phyloP scores from a whole-genome alignment of 1,284 basidiomycete species.

The Quambalaria eucalypti region DNA sequence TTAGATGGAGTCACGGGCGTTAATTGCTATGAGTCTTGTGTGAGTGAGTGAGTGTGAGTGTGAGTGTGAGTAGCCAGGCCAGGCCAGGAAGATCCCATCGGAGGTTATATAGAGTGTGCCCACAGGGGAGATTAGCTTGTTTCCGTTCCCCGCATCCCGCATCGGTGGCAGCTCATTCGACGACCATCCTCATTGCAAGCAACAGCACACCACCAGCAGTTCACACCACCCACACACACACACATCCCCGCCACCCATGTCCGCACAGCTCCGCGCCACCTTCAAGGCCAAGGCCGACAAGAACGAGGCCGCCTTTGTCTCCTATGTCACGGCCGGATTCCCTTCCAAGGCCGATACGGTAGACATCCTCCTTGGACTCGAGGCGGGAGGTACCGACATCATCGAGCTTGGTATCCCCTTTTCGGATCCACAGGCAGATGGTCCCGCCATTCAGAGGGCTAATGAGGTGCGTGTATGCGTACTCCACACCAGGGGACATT shows the following conservation, averaged over 20 bases:
- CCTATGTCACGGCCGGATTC: conserved; percentile 44
- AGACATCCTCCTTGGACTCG: conserved; percentile 77
- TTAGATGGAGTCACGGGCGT: too few species aligned
- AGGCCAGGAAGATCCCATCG: too few species aligned
- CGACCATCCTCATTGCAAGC: neutral
- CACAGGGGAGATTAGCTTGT: too few species aligned
- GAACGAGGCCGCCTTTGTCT: conserved; percentile 43
- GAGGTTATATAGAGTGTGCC: too few species aligned
- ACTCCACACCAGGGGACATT: too few species aligned
- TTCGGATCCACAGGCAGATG: conserved; percentile 89
- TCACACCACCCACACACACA: neutral
- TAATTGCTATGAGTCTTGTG: too few species aligned
- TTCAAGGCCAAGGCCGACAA: conserved; percentile 34
- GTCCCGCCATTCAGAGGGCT: conserved; percentile 75
- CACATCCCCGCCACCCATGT: conserved; percentile 22
- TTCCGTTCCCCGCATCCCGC: too few species aligned
- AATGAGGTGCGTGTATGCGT: conserved; percentile 62
- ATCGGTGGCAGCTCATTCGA: too few species aligned
- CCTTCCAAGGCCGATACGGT: conserved; percentile 60
- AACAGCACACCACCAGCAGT: too few species aligned
- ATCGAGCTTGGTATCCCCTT: conserved; percentile 92
- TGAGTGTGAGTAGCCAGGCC: too few species aligned
- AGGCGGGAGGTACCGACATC: conserved; percentile 83
- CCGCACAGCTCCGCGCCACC: conserved; percentile 32
- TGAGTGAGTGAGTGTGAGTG: too few species aligned